Evolutionary conservation across 1,284 basidiomycete genomes (phyloP), one percentile per base, ranked within the genome.

Genomic region (Thelephora terrestris): DNA sequence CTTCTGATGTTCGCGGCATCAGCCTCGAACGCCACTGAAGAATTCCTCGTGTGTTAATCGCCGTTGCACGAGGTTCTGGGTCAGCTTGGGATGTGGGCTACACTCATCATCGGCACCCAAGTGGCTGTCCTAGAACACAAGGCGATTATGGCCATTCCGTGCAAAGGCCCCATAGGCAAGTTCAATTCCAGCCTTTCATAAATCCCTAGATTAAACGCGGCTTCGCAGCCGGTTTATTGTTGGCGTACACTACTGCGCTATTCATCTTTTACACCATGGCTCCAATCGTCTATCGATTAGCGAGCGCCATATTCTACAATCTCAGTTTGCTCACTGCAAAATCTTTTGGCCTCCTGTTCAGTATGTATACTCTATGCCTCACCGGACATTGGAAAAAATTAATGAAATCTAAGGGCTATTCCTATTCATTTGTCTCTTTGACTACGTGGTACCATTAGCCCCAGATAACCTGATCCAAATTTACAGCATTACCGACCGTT

Each of bases 11-110:
- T 4, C 23, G 6, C 20, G 20, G 50, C 21, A 42, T 25, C n/a
- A 88, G 85, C n/a, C n/a, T n/a, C 85, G 14, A 91, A 91, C 57
- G 85, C 88, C 25, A 86, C 87, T 1, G 89, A 91, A 61, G 88
- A 92, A 60, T 86, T 85, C 62, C 79, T 92, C 53, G 90, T 92
- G 17, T 75, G 90, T 50, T 76, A 69, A 52, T 72, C 79, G 9
- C 90, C 89, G 6, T 67, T 92, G 32, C 91, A 91, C 59, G 89
- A 91, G 64, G 86, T 91, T 48, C 79, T 91, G 18, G 88, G 88
- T 6, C 85, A 88, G 62, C 64, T 92, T 38, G 90, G 90, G 3
- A 78, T 92, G 75, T 91, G 78, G 74, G 89, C 86, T 25, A 77
- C 78, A 52, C 63, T 91, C 50, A 81, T 91, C 64, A 87, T 84